Evolutionary conservation across 2,329 filamentous ascomycete genomes (phyloP).

Genomic region (Periconia digitata): DNA sequence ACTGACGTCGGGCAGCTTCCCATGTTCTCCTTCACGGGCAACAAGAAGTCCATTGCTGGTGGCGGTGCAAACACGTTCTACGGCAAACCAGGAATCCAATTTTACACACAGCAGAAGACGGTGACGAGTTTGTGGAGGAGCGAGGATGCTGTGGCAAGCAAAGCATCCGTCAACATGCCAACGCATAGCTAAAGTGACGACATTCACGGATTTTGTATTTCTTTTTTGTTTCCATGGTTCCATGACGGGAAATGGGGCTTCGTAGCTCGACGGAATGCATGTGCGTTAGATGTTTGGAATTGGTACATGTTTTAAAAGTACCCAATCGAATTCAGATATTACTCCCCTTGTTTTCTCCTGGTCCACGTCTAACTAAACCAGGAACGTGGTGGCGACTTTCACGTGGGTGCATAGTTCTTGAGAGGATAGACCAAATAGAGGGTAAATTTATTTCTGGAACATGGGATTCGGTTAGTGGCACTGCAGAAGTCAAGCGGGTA

Average conservation of each 20-base stretch:
- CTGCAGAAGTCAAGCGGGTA: too few relatives aligned
- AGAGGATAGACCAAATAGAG: too few relatives aligned
- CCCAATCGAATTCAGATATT: too few relatives aligned
- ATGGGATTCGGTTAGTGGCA: too few relatives aligned
- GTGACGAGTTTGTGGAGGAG: constrained; percentile 89
- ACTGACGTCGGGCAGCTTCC: constrained; percentile 46
- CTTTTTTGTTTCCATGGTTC: neutral
- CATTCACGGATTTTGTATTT: neutral
- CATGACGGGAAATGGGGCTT: neutral
- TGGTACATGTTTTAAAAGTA: neutral
- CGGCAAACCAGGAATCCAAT: constrained; percentile 86
- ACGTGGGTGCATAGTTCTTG: too few relatives aligned
- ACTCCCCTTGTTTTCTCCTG: too few relatives aligned
- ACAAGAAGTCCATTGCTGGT: constrained; percentile 86
- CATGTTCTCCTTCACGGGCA: constrained; percentile 67
- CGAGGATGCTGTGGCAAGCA: constrained; percentile 80
- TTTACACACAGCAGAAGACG: constrained; percentile 98
- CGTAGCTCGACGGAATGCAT: neutral
- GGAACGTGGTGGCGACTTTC: too few relatives aligned
- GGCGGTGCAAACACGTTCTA: constrained; percentile 95
- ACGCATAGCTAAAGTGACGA: constrained; percentile 51
- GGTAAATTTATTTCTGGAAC: too few relatives aligned
- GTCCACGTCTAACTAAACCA: too few relatives aligned
- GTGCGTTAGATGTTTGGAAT: neutral
- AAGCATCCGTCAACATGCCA: constrained; percentile 89